Evolutionary conservation across 2,329 filamentous ascomycete genomes (phyloP), one percentile per base, ranked within the genome.

Genomic region (Diatrype stigma): DNA sequence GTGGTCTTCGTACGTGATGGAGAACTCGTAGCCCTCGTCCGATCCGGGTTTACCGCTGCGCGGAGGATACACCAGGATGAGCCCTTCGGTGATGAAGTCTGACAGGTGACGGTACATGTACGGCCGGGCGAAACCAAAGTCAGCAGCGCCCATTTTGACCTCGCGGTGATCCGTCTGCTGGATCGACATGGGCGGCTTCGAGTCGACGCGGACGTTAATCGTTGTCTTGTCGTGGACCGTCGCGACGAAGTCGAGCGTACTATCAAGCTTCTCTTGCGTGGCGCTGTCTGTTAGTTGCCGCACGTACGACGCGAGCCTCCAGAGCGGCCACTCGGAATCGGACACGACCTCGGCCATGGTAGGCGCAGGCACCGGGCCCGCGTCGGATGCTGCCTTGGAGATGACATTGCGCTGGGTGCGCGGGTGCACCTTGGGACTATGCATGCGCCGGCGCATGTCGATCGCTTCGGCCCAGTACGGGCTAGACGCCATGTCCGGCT

Each of bases 361-460:
- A 0, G 63, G 64, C 6, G 61, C 63, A 5, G 62, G 50, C 1
- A 67, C 52, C 0, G 63, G 60, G 1, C 59, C 56, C 10, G 59
- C 63, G 22, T 50, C 32, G 3, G 56, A 51, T 16, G 44, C 17
- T 6, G 57, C 30, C 19, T 30, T 50, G 45, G 49, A 49, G 34
- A 52, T 51, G 26, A 57, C 52, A 22, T 56, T 56, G 3, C 69
- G 63, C 51, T 72, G 70, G 3, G 70, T 64, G 0, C 71, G 65
- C 0, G 54, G 42, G 2, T 69, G 66, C 14, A 66, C 58, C 3
- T 59, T 57, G 0, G 71, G 70, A 16, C 55, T 56, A 37, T 64
- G 57, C 50, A 74, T 62, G 1, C 72, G 63, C 3, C 60, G 56
- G 7, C 63, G 63, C 71, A 75, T 73, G 40, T 74, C 63, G 38